Evolutionary conservation across 768 basidiomycete species (phyloP), one percentile per base, ranked within the genome.

Genomic region (Pleurotus cornucopiae): DNA sequence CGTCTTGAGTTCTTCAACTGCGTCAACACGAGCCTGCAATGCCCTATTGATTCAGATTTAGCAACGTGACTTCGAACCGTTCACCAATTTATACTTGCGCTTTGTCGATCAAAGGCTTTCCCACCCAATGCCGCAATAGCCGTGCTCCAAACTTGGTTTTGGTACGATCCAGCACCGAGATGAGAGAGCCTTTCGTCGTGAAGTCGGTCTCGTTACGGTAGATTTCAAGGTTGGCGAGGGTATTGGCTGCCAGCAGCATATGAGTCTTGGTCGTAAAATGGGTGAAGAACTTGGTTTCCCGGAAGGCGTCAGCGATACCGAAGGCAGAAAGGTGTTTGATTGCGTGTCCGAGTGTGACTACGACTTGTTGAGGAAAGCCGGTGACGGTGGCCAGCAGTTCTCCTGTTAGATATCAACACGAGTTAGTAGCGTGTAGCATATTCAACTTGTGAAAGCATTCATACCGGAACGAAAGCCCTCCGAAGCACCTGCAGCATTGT

Each of bases 221-320:
- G n/a, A 99, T 84, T 69, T 98, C 95, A 71, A 96, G 69, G 66
- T 97, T 98, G 11, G 80, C 79, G 9, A 98, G 71, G 0, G 96
- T 96, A 66, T 93, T 97, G 21, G 86, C 87, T 47, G 88, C 89
- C 46, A 99, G 77, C 18, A 93, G 76, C 95, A 99, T 95, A 60
- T 92, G 86, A 0, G 83, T 79, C 54, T 81, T 79, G 20, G 85
- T 83, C 3, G 89, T 76, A 65, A 98, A 98, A 64, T 73, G 82
- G 16, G 73, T 77, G 71, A 97, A 96, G 66, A 91, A 91, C 20
- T 78, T 79, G 2, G 89, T 85, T 60, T 90, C 87, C 5, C 85
- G 64, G 58, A 98, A 82, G 14, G 87, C 85, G 58, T 91, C 85
- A 13, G 90, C 88, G 26, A 98, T 80, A 34, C 76, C 81, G 72